Base-by-base conservation (phyloP, 768 basidiomycete genomes). In the Collybia mongolica region DNA sequence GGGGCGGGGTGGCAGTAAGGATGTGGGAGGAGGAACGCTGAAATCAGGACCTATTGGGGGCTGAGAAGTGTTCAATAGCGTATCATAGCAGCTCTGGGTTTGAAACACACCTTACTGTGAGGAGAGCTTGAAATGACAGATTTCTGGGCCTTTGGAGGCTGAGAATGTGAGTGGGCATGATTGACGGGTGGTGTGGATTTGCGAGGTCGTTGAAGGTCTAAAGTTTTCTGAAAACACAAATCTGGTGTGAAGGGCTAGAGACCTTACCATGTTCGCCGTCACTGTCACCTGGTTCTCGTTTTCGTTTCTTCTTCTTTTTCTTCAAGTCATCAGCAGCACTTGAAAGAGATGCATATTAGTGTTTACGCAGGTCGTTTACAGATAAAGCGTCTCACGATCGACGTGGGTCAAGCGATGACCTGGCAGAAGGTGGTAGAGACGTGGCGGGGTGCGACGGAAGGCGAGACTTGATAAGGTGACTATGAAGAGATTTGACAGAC, bases 281-380 rank as follows among this genome's bases (percentile, higher is more conserved):
- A 56, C 85, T 87, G n/a, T 83, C 83, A 35, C 80, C 82, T 7
- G 77, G 72, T 35, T 89, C 88, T 49, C 86, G 80, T 76, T 88
- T 90, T 67, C 90, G 87, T 63, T 91, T 92, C 71, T 90, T 90
- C 72, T 88, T 90, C 73, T 87, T 89, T 69, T 81, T 88, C 73
- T 85, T 88, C 23, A 73, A 53, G 41, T 88, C 86, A 11, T 83
- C 79, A 9, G 65, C 60, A 23, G 63, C 58, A 37, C 67, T 67
- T 22, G 20, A 36, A 39, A 26, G 48, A 40, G 41, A 52, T 39
- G 55, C 36, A 52, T 43, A 53, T 5, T 29, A 12, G 38, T 18
- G n/a, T 51, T 41, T 15, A 42, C 46, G 26, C 46, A 26, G 40
- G 14, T 15, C 11, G 14, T 15, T 12, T 38, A 5, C n/a, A 54